These are phyloP conservation scores for Verticillium isaacii DNA, from an alignment of 2,329 filamentous ascomycete genomes.

Conservation along the genomic window DNA sequence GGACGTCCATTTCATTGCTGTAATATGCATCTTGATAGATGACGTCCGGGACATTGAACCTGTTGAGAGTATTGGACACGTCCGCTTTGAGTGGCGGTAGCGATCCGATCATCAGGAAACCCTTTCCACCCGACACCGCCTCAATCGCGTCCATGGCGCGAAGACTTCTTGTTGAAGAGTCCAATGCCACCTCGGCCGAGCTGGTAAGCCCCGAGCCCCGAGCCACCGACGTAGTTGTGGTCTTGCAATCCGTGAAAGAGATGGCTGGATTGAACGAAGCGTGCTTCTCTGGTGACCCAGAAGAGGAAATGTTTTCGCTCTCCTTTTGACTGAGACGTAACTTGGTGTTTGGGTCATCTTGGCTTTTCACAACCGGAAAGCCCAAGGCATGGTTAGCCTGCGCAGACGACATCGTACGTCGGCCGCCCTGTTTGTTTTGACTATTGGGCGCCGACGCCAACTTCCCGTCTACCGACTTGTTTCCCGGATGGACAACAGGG, in stretches of 20 bases:
- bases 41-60: slow-evolving; percentile 56
- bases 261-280: slow-evolving; percentile 23
- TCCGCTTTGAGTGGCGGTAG: slow-evolving; percentile 30
- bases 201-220: neutral
- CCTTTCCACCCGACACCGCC: slow-evolving; percentile 13
- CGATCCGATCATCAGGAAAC: slow-evolving; percentile 22
- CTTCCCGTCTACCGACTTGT: neutral
- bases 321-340: slow-evolving; percentile 59
- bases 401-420: neutral
- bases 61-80: slow-evolving; percentile 52
- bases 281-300: slow-evolving; percentile 21
- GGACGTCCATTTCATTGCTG: slow-evolving; percentile 77
- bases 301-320: slow-evolving; percentile 14
- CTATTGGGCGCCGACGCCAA: neutral
- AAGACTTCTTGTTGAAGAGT: slow-evolving; percentile 1
- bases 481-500: too few species aligned
- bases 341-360: slow-evolving; percentile 58
- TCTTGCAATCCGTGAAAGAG: slow-evolving; percentile 6
- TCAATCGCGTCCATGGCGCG: slow-evolving; percentile 2
- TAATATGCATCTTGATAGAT: slow-evolving; percentile 87
- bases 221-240: slow-evolving; percentile 5
- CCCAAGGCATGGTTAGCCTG: slow-evolving; percentile 35
- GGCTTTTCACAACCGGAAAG: slow-evolving; percentile 76
- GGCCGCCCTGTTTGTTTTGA: slow-evolving; percentile 3
- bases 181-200: slow-evolving; percentile 4